Evolutionary conservation across 768 basidiomycete species (phyloP), one percentile per base, ranked within the genome.

Genomic region (Amanita polypyramis): DNA sequence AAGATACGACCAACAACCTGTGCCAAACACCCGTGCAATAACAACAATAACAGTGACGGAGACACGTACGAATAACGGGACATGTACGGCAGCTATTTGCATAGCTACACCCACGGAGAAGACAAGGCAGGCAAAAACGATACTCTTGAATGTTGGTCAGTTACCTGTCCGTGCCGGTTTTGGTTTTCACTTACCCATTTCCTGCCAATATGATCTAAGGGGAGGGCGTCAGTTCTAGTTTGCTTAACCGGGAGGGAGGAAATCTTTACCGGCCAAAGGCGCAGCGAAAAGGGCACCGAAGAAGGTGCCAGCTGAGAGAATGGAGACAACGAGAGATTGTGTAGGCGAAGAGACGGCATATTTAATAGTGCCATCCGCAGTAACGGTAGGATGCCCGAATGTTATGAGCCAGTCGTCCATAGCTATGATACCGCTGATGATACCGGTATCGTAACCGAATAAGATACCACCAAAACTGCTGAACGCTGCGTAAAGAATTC

Each of bases 231-330:
- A 43, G 64, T 5, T 14, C 2, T n/a, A 21, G 12, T 11, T 11
- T 62, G 27, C 4, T 36, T 37, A 10, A 5, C 27, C 8, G 25
- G n/a, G 45, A 14, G 45, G 25, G 23, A 10, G 30, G 49, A n/a
- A 25, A 4, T 51, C 49, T 58, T 40, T 47, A 65, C 64, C 70
- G 50, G 60, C 80, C 45, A 60, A 54, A 32, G 67, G 68, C 30
- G 62, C 70, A 43, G 61, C 67, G 30, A 70, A 52, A 33, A 88
- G 70, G 15, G 79, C 79, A 60, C 82, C 88, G 53, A 87, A 79
- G 72, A 92, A 89, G 23, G 88, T 92, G 52, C 90, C 90, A n/a
- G 83, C 86, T 6, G 87, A 90, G 30, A 90, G 77, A 57, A 88
- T 84, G 43, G 79, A 80, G 40, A 71, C 67, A 25, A 73, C 61